A percentile compares a stretch with the other conserved stretches of the same genome.
Evolutionary conservation across 1,139 yeast species (phyloP).

Genomic region (Yamadazyma friedrichii): DNA sequence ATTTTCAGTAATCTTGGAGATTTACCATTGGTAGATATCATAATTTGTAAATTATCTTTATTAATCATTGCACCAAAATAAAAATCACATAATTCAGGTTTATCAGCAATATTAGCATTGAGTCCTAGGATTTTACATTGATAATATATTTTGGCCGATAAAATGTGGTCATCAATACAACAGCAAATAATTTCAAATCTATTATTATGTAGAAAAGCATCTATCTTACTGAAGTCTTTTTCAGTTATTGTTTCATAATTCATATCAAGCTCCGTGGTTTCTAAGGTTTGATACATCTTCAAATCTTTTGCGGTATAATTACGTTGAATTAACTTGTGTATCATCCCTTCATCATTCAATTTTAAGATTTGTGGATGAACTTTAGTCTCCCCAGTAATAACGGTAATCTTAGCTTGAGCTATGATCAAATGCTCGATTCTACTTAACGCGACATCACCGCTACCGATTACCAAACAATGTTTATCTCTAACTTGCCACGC

Average conservation of each 20-base stretch:
- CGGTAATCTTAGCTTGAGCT: slow-evolving; percentile 71
- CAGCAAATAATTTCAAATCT: slow-evolving; percentile 68
- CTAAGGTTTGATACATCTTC: slow-evolving; percentile 41
- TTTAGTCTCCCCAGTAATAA: slow-evolving; percentile 49
- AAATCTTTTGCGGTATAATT: slow-evolving; percentile 46
- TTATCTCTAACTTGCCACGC: slow-evolving; percentile 72
- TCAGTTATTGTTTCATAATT: slow-evolving; percentile 22
- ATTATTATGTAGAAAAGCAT: slow-evolving; percentile 30
- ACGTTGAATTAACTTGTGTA: slow-evolving; percentile 41
- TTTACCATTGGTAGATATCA: slow-evolving; percentile 83
- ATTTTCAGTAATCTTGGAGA: slow-evolving; percentile 74
- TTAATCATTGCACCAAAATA: slow-evolving; percentile 81
- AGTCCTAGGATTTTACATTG: slow-evolving; percentile 54
- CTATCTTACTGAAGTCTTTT: slow-evolving; percentile 32
- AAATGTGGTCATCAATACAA: slow-evolving; percentile 70
- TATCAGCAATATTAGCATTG: slow-evolving; percentile 83
- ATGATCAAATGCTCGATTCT: slow-evolving; percentile 64
- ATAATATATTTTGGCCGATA: slow-evolving; percentile 58
- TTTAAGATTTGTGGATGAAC: slow-evolving; percentile 45
- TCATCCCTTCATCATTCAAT: slow-evolving; percentile 39
- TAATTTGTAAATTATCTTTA: slow-evolving; percentile 74
- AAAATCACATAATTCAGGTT: slow-evolving; percentile 79
- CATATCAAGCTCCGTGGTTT: not conserved
- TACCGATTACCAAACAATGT: slow-evolving; percentile 74
- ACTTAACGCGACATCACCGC: slow-evolving; percentile 79